Conservation (phyloP, 306 rosid genomes). For the Ormosia emarginata region DNA sequence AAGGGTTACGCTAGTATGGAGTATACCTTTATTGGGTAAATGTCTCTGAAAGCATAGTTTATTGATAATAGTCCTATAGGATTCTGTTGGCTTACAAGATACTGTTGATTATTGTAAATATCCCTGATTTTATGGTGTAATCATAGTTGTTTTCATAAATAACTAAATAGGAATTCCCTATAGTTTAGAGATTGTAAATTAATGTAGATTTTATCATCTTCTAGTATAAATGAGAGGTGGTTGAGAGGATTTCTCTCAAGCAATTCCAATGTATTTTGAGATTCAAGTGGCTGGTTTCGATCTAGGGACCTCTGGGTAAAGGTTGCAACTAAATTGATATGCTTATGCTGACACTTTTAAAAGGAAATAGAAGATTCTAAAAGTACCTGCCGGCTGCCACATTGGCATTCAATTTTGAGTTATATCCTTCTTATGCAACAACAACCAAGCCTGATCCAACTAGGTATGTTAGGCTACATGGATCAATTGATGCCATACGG, state of each 20-base stretch:
- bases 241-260: not conserved
- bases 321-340: not conserved
- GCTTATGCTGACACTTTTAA: not conserved
- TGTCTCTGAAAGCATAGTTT: conserved; percentile 26
- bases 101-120: not conserved
- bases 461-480: not conserved
- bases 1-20: conserved; percentile 99
- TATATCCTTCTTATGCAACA: not conserved
- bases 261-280: not conserved
- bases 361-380: not conserved
- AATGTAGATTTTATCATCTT: not conserved
- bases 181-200: conserved; percentile 2
- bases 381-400: not conserved
- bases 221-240: not conserved
- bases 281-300: not conserved
- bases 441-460: not conserved
- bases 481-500: not conserved
- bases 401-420: conserved; percentile 3
- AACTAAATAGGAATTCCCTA: not conserved
- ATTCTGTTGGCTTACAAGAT: not conserved
- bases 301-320: not conserved
- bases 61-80: not conserved
- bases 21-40: conserved; percentile 70
- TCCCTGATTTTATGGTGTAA: not conserved
- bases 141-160: not conserved